Base-by-base conservation (phyloP, 495 filamentous ascomycete genomes). In the Neurospora sp. region DNA sequence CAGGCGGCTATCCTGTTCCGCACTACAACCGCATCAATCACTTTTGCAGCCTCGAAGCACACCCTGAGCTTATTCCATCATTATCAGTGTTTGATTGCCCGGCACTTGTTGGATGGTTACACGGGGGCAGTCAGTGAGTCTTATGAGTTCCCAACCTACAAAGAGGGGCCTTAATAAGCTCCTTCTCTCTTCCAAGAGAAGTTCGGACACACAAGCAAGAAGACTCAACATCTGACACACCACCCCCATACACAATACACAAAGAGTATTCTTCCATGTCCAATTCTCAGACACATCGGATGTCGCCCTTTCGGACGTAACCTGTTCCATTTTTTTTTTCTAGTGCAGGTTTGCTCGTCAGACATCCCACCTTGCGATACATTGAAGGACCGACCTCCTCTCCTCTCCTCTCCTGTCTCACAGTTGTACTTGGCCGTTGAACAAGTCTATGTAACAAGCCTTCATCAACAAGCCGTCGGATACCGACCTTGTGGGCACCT, bases 1-100 rank as follows among this genome's bases (percentile, higher is more conserved):
- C 10, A 72, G 53, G 70, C 70, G 70, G 70, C 42, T 71, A 40
- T 53, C 70, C 70, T 71, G 42, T 53, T 39, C 35, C 53, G 14
- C 27, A 35, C 6, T 65, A 35, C 27, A 65, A 65, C 53, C 27
- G 3, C 53, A 35, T 65, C 53, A 35, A 65, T 16, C 27, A 35
- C 3, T 16, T 35, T 65, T 16, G 27, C 53, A 65, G 22, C 27
- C 14, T 65, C 16, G 12, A 65, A 61, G 22, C 3, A 31, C 53
- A 31, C 27, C 14, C 11, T 40, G 27, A 65, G 27, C 31, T 65
- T 65, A 61, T 65, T 37, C 53, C 27, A 35, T 65, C 27, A 18
- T 7, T 37, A 8, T 35, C 53, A 14, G 10, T 22, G 46, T 53
- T 53, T 22, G 46, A 53, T 61, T 61, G 27, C 14, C 27, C 22